Percentiles rank a stretch among this genome's conserved stretches.
phyloP scores from a whole-genome alignment of 345 rosid genomes.

The Rubroshorea leprosula region DNA sequence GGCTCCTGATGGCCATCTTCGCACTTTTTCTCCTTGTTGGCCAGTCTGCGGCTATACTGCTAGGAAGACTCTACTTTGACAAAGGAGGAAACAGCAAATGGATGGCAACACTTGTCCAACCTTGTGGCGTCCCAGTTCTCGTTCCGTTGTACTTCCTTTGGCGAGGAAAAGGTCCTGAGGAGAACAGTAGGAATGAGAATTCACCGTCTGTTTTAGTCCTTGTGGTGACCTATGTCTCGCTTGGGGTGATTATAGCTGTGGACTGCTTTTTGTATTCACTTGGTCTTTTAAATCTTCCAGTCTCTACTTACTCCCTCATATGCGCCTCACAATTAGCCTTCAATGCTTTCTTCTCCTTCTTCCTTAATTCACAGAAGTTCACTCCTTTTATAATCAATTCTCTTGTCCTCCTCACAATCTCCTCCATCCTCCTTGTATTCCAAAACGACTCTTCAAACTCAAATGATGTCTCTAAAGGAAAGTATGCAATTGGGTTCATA shows the following conservation, averaged over 20 bases:
- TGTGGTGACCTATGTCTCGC: conserved; percentile 3
- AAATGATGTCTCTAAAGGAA: conserved; percentile 4
- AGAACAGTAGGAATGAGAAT: conserved; percentile 6
- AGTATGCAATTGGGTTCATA: conserved; percentile 33
- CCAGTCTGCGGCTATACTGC: conserved; percentile 32
- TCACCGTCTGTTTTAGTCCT: conserved; percentile 7
- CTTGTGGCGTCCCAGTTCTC: conserved; percentile 45
- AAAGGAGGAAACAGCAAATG: conserved; percentile 49
- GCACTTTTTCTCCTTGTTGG: conserved; percentile 32
- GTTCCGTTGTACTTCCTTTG: conserved; percentile 37
- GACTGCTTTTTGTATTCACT: conserved; percentile 30
- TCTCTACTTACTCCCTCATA: conserved; percentile 38
- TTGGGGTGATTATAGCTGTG: conserved; percentile 28
- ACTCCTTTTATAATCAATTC: conserved; percentile 34
- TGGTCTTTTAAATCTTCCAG: conserved; percentile 41
- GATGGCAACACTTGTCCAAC: conserved; percentile 42
- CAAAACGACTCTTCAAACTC: conserved; percentile 18
- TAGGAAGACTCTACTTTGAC: conserved; percentile 42
- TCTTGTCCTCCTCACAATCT: conserved; percentile 34
- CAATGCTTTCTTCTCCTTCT: conserved; percentile 40
- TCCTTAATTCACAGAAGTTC: conserved; percentile 40
- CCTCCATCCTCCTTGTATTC: conserved; percentile 36
- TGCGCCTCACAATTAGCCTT: conserved; percentile 40
- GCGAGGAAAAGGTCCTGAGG: conserved; percentile 1
- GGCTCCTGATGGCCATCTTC: too few relatives aligned